Conservation (phyloP, 345 rosid genomes). For the Clausena lansium region DNA sequence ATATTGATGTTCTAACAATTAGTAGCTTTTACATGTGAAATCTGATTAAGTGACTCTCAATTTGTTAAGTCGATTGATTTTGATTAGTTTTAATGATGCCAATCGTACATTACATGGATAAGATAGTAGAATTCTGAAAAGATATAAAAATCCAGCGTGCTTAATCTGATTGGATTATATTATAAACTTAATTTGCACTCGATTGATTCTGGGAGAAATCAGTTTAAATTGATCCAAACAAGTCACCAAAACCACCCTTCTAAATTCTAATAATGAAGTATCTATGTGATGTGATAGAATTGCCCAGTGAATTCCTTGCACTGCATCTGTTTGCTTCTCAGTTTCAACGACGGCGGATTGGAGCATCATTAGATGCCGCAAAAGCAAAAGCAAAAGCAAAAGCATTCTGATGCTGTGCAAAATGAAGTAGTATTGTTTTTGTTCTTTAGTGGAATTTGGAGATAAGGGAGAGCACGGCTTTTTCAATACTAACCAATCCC, state of each 20-base stretch:
- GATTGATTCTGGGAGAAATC: not conserved
- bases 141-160: not conserved
- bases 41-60: not conserved
- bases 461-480: not conserved
- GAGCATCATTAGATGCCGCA: not conserved
- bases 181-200: not conserved
- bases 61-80: not conserved
- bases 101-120: no score
- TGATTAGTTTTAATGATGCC: not conserved
- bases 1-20: not conserved
- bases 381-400: no score
- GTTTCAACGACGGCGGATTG: no score
- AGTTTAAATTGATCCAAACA: no score
- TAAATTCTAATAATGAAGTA: no score
- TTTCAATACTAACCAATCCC: not conserved
- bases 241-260: no score
- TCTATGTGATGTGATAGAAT: no score
- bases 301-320: not conserved
- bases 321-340: no score
- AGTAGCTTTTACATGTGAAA: not conserved
- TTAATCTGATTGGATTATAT: not conserved
- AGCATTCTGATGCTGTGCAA: no score
- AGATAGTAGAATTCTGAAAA: not conserved
- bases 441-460: no score
- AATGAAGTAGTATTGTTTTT: no score